Conservation (phyloP, 495 filamentous ascomycete species). For the Achaetomiella virescens region DNA sequence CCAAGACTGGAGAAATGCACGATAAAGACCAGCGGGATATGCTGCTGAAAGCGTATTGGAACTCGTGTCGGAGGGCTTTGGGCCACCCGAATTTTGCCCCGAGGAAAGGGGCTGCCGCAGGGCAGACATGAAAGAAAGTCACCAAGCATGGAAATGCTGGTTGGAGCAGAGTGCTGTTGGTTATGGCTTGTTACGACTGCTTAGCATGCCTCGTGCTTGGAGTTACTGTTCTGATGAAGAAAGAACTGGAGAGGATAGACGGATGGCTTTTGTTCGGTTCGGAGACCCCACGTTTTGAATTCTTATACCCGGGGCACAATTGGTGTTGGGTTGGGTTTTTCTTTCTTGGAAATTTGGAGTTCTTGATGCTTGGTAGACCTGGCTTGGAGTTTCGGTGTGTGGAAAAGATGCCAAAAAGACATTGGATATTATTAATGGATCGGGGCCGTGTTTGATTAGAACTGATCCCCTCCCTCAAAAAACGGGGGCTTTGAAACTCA, state of each 20-base stretch:
- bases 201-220: background rate
- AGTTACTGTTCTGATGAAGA: background rate
- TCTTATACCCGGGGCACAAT: conserved; percentile 8
- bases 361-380: background rate
- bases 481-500: background rate
- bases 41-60: conserved; percentile 58
- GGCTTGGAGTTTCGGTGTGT: background rate
- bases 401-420: background rate
- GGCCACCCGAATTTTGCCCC: background rate
- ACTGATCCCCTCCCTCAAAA: background rate
- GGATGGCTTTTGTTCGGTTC: background rate
- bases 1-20: conserved; percentile 62
- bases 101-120: background rate
- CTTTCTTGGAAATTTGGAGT: background rate
- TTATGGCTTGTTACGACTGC: background rate
- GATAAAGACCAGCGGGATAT: conserved; percentile 59
- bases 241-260: background rate
- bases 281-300: conserved; percentile 8
- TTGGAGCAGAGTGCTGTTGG: background rate
- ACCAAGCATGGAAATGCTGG: background rate
- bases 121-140: background rate
- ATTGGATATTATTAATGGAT: conserved; percentile 5
- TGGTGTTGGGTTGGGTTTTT: background rate
- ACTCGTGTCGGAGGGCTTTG: conserved; percentile 45
- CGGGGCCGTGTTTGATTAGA: background rate